Percentiles rank a stretch among this genome's conserved stretches.
Evolutionary conservation across 768 basidiomycete genomes (phyloP).

Genomic region (Exidia glandulosa): DNA sequence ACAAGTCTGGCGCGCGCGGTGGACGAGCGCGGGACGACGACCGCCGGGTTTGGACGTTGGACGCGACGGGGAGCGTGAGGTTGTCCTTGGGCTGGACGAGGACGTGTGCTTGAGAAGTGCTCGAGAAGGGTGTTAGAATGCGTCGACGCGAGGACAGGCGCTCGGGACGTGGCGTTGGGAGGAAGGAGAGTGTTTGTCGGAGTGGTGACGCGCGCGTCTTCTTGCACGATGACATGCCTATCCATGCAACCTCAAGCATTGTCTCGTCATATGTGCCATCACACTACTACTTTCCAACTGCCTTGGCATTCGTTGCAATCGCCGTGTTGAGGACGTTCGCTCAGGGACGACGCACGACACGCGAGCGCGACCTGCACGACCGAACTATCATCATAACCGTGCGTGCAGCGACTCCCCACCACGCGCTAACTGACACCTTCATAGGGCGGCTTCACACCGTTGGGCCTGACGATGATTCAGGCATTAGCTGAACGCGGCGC

Average conservation of each 20-base stretch:
- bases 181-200: no score
- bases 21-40: no score
- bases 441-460: constrained; percentile 66
- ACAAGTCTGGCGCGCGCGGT: no score
- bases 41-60: no score
- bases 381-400: constrained; percentile 64
- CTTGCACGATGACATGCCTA: neutral
- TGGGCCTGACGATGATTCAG: constrained; percentile 58
- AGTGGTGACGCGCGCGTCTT: no score
- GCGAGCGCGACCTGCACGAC: constrained; percentile 68
- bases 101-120: no score
- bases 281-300: constrained; percentile 42
- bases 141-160: no score
- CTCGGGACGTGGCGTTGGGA: no score
- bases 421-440: neutral
- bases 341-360: constrained; percentile 57
- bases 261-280: neutral
- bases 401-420: constrained; percentile 13
- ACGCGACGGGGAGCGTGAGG: no score
- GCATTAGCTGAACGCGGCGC: constrained; percentile 63
- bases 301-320: constrained; percentile 31
- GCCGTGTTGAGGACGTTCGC: constrained; percentile 46
- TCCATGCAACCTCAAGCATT: neutral
- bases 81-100: no score
- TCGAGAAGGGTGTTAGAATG: no score